Conservation (phyloP, 805 yeast genomes). For the Myxozyma nipponensis region DNA sequence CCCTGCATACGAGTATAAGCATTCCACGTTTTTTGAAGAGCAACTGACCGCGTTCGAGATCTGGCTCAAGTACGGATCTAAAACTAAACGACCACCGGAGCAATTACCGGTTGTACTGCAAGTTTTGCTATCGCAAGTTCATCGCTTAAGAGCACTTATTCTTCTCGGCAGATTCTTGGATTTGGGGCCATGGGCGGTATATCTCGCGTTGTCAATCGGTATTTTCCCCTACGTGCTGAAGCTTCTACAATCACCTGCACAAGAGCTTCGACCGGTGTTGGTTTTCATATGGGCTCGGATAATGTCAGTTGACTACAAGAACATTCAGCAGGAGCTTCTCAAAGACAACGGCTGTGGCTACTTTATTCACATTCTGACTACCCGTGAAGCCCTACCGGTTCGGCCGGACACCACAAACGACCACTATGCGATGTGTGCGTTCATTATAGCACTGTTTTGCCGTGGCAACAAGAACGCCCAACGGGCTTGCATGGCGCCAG, state of each 20-base stretch:
- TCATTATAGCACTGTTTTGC: conserved; percentile 79
- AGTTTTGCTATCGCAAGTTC: conserved; percentile 89
- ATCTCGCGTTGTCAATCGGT: conserved; percentile 86
- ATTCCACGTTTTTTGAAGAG: conserved; percentile 92
- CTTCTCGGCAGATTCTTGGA: conserved; percentile 81
- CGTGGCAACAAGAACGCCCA: conserved; percentile 78
- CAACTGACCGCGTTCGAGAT: conserved; percentile 94
- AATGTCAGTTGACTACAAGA: conserved; percentile 88
- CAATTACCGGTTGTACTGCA: conserved; percentile 92
- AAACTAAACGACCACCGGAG: conserved; percentile 83
- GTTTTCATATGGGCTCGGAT: conserved; percentile 97
- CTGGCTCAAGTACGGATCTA: conserved; percentile 89
- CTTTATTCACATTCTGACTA: conserved; percentile 71
- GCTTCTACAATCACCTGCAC: conserved; percentile 89
- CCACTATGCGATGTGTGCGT: conserved; percentile 94
- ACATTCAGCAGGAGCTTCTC: conserved; percentile 86
- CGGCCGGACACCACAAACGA: conserved; percentile 52
- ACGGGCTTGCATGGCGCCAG: conserved; percentile 69
- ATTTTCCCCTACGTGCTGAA: conserved; percentile 93
- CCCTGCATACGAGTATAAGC: conserved; percentile 59
- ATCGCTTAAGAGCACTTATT: conserved; percentile 82
- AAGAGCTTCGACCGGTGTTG: conserved; percentile 86
- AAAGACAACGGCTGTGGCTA: conserved; percentile 89
- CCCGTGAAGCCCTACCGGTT: conserved; percentile 36
- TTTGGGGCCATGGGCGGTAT: conserved; percentile 97